Percentiles rank a stretch among this genome's conserved stretches.
Conservation (phyloP, 495 filamentous ascomycete species). For the Xylaria grammica region DNA sequence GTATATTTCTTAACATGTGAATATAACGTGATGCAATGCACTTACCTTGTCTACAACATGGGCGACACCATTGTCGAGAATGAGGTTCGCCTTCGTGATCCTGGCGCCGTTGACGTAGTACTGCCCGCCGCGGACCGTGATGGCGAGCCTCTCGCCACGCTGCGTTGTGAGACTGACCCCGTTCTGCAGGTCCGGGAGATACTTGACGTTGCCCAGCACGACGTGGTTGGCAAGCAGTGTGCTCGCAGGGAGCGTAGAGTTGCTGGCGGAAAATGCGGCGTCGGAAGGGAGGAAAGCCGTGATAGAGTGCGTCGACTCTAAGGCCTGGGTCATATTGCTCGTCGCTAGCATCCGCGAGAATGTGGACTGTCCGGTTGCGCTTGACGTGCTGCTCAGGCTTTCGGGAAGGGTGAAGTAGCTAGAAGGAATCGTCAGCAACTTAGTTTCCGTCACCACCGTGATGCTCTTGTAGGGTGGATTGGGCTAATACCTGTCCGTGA, state of each 20-base stretch:
- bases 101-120: conserved; percentile 43
- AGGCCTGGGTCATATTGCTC: conserved; percentile 49
- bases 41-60: conserved; percentile 46
- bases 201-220: conserved; percentile 37
- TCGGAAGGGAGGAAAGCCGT: conserved; percentile 35
- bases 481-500: background rate
- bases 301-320: conserved; percentile 33
- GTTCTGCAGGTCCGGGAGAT: conserved; percentile 37
- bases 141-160: conserved; percentile 33
- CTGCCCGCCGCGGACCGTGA: conserved; percentile 33
- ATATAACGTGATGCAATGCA: too few relatives aligned
- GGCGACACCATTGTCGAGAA: conserved; percentile 44
- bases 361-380: conserved; percentile 25
- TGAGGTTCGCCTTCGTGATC: conserved; percentile 38
- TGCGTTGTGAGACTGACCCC: conserved; percentile 38
- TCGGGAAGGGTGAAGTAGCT: background rate
- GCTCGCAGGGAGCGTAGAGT: conserved; percentile 14
- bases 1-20: too few relatives aligned
- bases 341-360: conserved; percentile 37
- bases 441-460: too few relatives aligned
- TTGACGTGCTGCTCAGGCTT: background rate
- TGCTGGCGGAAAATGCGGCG: conserved; percentile 28
- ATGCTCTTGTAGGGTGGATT: too few relatives aligned
- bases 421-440: too few relatives aligned
- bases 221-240: conserved; percentile 35